Conservation (phyloP, 345 rosid species). For the Mercurialis annua region DNA sequence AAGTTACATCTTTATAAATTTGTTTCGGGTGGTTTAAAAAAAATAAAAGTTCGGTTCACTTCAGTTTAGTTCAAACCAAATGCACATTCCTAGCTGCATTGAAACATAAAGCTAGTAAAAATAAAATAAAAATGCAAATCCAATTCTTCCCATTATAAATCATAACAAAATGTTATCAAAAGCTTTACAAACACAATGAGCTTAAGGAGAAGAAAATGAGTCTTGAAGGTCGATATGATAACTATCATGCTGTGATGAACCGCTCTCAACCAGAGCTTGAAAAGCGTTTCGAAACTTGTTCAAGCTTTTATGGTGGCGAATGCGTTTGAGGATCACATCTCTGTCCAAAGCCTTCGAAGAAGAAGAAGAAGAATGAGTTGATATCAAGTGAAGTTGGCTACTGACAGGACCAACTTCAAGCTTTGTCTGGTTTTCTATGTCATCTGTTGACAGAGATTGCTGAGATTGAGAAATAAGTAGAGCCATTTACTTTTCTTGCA, state of each 20-base stretch:
- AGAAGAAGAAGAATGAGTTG: slow-evolving; percentile 17
- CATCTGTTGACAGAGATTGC: slow-evolving; percentile 19
- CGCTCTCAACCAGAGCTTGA: slow-evolving; percentile 18
- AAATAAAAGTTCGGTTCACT: background rate
- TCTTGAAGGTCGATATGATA: slow-evolving; percentile 36
- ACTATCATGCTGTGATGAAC: background rate
- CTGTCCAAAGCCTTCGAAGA: slow-evolving; percentile 28
- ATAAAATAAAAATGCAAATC: too few relatives aligned
- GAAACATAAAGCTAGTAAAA: too few relatives aligned
- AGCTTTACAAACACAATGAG: background rate
- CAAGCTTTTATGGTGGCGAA: slow-evolving; percentile 38
- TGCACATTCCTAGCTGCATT: background rate
- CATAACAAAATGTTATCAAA: background rate
- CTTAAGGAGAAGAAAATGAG: slow-evolving; percentile 43
- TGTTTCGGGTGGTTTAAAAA: background rate
- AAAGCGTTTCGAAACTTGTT: slow-evolving; percentile 34
- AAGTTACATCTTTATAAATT: too few relatives aligned
- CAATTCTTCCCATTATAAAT: background rate
- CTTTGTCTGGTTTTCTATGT: slow-evolving; percentile 2
- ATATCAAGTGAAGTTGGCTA: slow-evolving; percentile 39
- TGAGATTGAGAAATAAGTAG: slow-evolving; percentile 5
- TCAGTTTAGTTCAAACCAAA: too few relatives aligned
- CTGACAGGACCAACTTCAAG: slow-evolving; percentile 8
- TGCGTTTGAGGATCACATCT: slow-evolving; percentile 40
- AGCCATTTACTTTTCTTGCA: slow-evolving; percentile 3